Evolutionary conservation across 2,329 filamentous ascomycete species (phyloP), one percentile per base, ranked within the genome.

Genomic region (Curvularia lunata): DNA sequence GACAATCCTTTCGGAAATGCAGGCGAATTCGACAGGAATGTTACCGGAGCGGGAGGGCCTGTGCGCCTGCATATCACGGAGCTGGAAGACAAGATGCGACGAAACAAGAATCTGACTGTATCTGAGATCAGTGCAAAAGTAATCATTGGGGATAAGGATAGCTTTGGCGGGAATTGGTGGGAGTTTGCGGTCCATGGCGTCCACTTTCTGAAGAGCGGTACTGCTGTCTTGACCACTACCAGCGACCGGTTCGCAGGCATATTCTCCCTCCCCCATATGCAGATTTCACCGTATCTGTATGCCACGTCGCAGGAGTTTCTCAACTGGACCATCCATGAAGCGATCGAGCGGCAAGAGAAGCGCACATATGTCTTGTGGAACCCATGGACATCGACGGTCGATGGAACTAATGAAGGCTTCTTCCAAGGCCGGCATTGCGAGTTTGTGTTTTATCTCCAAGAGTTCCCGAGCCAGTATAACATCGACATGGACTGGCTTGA

Each of bases 191-290:
- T 97, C 48, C 88, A 92, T 76, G 95, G 95, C 3, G 84, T 96
- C 4, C 94, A 98, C 79, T 96, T 92, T 82, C 88, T 90, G 37
- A 84, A 85, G n/a, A 86, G 90, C 61, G 95, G 95, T 1, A 85
- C 87, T 13, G 86, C 95, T 48, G 80, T 98, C 34, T 80, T 98
- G 72, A 91, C 90, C 1, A 97, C 94, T 0, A 94, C 92, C 47
- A 97, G 92, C 75, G 91, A 97, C 72, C 97, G 77, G 41, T 84
- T 95, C 70, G 87, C 89, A n/a, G 93, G 95, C 42, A 88, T 98
- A 54, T 96, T 96, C 74, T 90, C 88, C 2, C 80, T 98, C 46
- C 93, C 95, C 25, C 92, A 98, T 75, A 84, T 99, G 50, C 83
- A 90, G 0, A 84, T 91, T 16, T 85, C 83, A 5, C 71, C 79